Evolutionary conservation across 768 basidiomycete genomes (phyloP).

Genomic region (Rhodosporidiobolus sp.): DNA sequence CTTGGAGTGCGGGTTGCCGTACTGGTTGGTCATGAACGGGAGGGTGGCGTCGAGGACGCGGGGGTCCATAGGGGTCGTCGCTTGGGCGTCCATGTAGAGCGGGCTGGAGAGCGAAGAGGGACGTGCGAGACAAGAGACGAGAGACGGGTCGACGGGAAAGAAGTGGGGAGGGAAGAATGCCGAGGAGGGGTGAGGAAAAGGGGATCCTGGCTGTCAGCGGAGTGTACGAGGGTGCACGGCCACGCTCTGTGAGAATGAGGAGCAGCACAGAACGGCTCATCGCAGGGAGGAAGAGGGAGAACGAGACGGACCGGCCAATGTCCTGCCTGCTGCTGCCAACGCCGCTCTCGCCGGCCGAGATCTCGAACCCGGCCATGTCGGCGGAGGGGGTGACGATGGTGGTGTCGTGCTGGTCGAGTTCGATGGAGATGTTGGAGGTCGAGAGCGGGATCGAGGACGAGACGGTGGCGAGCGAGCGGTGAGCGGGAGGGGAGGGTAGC

Average conservation of each 20-base stretch:
- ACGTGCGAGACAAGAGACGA: too few relatives aligned
- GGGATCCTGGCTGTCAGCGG: too few relatives aligned
- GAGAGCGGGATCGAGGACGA: conserved; percentile 19
- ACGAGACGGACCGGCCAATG: not conserved
- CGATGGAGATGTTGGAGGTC: conserved; percentile 16
- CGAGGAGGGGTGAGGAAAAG: too few relatives aligned
- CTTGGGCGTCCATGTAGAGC: conserved; percentile 95
- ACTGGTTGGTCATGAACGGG: conserved; percentile 90
- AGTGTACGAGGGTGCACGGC: too few relatives aligned
- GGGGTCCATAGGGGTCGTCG: conserved; percentile 95
- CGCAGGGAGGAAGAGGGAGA: too few relatives aligned
- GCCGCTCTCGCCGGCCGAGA: conserved; percentile 61
- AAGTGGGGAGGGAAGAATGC: not conserved
- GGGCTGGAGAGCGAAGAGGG: conserved; percentile 54
- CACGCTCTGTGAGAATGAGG: too few relatives aligned
- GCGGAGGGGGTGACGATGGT: conserved; percentile 15
- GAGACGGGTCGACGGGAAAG: not conserved
- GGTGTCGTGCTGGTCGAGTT: conserved; percentile 7
- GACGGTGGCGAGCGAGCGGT: conserved; percentile 34
- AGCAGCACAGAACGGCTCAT: too few relatives aligned
- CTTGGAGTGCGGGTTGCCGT: conserved; percentile 94
- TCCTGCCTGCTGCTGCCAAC: conserved; percentile 49
- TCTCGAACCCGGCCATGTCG: conserved; percentile 85
- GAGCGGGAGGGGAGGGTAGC: not conserved
- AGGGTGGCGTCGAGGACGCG: conserved; percentile 96